phyloP scores from a whole-genome alignment of 2,329 filamentous ascomycete genomes.

The Curvularia sp. region DNA sequence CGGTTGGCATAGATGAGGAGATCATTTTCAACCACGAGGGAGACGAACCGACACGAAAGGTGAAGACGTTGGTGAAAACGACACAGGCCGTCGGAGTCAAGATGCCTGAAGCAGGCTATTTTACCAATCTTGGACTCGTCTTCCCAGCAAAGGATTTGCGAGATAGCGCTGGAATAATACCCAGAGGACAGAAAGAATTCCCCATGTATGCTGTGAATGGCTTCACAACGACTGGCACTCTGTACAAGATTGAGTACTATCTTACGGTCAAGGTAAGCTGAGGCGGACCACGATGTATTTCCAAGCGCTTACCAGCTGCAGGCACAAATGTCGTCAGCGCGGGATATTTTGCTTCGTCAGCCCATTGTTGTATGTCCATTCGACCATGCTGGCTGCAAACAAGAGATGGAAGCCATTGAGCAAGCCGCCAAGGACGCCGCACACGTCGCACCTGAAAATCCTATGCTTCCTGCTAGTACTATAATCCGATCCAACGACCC shows the following conservation, averaged over 20 bases:
- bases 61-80: constrained; percentile 85
- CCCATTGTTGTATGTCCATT: constrained; percentile 96
- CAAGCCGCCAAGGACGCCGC: constrained; percentile 93
- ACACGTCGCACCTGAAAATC: constrained; percentile 85
- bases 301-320: constrained; percentile 50
- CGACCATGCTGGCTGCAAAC: constrained; percentile 93
- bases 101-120: constrained; percentile 88
- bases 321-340: constrained; percentile 86
- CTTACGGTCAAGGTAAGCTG: constrained; percentile 82
- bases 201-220: constrained; percentile 87
- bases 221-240: constrained; percentile 90
- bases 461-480: constrained; percentile 84
- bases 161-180: constrained; percentile 86
- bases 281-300: background rate
- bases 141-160: constrained; percentile 90
- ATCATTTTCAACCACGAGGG: constrained; percentile 99
- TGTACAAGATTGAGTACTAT: constrained; percentile 99
- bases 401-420: constrained; percentile 98
- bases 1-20: constrained; percentile 92
- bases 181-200: constrained; percentile 83
- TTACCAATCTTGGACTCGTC: constrained; percentile 88
- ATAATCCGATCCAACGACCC: constrained; percentile 82
- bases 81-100: constrained; percentile 81
- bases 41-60: constrained; percentile 89
- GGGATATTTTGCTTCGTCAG: constrained; percentile 87